Conservation (phyloP, 306 rosid species). For the Prunus campanulata region DNA sequence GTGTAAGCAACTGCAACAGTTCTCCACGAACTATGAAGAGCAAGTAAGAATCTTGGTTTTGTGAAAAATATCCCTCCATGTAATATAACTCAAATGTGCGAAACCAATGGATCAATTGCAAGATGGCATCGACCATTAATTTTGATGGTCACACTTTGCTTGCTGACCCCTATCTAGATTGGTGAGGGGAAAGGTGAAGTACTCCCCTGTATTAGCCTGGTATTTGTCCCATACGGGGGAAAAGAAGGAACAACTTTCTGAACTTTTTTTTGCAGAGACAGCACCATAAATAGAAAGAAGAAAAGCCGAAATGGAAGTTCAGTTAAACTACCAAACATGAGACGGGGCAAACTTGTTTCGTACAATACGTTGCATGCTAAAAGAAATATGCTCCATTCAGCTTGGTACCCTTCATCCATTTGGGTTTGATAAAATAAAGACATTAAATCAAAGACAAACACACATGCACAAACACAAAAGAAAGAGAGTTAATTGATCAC, state of each 20-base stretch:
- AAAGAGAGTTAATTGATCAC: background rate
- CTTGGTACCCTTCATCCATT: background rate
- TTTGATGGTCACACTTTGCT: too few species aligned
- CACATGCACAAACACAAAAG: background rate
- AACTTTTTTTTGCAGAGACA: background rate
- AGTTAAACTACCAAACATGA: background rate
- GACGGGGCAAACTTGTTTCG: background rate
- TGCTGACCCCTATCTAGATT: background rate
- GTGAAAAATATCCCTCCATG: background rate
- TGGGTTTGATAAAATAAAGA: background rate
- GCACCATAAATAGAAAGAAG: background rate
- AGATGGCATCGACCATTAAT: background rate
- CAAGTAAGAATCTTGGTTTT: background rate
- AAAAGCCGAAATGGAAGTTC: background rate
- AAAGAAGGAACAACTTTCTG: background rate
- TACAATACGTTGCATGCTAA: background rate
- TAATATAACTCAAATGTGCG: background rate
- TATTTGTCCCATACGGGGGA: background rate
- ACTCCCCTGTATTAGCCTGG: background rate
- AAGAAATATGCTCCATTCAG: background rate
- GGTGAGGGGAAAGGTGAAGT: background rate
- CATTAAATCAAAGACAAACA: background rate
- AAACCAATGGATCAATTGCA: background rate
- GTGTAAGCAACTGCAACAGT: background rate
- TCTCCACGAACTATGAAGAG: background rate